A percentile compares a stretch with the other conserved stretches of the same genome.
Evolutionary conservation across 257 asterid genomes (phyloP).

Genomic region (Solanum gracilifrons): DNA sequence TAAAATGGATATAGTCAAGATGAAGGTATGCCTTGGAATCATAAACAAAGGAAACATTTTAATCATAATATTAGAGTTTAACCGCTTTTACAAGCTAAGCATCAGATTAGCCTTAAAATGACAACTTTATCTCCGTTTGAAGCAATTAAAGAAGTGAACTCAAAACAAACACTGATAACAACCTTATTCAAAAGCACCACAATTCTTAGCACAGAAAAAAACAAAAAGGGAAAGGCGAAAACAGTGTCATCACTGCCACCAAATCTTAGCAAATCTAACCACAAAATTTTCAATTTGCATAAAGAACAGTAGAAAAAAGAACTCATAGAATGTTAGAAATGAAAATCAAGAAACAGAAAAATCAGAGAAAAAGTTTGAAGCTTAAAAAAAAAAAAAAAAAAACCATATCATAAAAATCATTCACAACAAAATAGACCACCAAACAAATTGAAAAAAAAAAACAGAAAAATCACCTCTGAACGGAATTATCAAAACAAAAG

Average conservation of each 20-base stretch:
- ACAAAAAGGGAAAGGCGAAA: not conserved
- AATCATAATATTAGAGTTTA: not conserved
- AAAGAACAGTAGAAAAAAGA: not conserved
- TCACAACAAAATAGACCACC: not conserved
- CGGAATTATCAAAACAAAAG: not conserved
- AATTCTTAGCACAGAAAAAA: not conserved
- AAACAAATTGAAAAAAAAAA: not conserved
- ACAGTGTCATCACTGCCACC: not conserved
- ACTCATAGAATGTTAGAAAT: not conserved
- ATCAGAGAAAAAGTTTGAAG: not conserved
- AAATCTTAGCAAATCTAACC: not conserved
- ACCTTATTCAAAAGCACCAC: conserved; percentile 7
- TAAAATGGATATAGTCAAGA: not conserved
- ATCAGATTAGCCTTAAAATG: conserved; percentile 20
- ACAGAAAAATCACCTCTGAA: not conserved
- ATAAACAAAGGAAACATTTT: not conserved
- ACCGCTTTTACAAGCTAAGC: conserved; percentile 4
- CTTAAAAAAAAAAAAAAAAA: not conserved
- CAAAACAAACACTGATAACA: conserved; percentile 22
- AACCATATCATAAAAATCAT: not conserved
- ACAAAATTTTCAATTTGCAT: not conserved
- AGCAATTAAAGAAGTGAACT: conserved; percentile 44
- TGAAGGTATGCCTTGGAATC: not conserved
- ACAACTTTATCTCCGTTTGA: conserved; percentile 30
- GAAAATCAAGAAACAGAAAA: not conserved